Conservation (phyloP, 352 stramenopile genomes). For the Globisporangium takayamanum region DNA sequence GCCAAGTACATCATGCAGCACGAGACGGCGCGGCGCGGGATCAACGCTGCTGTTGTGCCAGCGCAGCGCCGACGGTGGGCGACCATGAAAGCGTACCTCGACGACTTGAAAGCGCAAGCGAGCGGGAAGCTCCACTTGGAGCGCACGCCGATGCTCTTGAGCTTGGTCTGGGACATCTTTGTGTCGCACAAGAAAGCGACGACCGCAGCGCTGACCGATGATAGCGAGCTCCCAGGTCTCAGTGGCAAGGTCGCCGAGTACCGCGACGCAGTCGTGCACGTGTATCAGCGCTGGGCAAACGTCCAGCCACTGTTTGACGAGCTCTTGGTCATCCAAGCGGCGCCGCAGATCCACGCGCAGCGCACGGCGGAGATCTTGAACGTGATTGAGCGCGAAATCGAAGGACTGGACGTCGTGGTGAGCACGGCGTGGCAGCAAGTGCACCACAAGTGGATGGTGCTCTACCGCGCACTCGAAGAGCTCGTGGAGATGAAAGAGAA, state of each 20-base stretch:
- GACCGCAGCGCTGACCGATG: background rate
- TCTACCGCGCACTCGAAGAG: slow-evolving; percentile 42
- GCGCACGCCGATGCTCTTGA: slow-evolving; percentile 52
- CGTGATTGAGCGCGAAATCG: slow-evolving; percentile 36
- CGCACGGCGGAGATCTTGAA: slow-evolving; percentile 43
- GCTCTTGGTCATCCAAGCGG: slow-evolving; percentile 42
- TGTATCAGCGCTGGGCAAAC: slow-evolving; percentile 66
- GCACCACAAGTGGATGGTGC: slow-evolving; percentile 39
- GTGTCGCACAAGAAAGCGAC: slow-evolving; percentile 21
- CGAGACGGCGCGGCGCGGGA: slow-evolving; percentile 39
- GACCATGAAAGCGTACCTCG: slow-evolving; percentile 47
- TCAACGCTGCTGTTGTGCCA: slow-evolving; percentile 57
- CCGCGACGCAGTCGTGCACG: slow-evolving; percentile 37
- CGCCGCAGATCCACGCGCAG: slow-evolving; percentile 41
- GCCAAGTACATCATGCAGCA: slow-evolving; percentile 52
- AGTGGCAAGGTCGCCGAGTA: slow-evolving; percentile 35
- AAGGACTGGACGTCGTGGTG: slow-evolving; percentile 58
- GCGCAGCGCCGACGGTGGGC: slow-evolving; percentile 56
- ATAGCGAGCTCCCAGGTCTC: slow-evolving; percentile 18
- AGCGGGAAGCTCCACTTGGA: slow-evolving; percentile 58
- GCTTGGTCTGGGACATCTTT: slow-evolving; percentile 73
- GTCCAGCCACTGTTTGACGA: slow-evolving; percentile 60
- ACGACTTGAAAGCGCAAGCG: slow-evolving; percentile 40
- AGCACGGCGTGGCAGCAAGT: slow-evolving; percentile 60
- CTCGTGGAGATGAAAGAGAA: slow-evolving; percentile 50